phyloP scores from a whole-genome alignment of 768 basidiomycete genomes.

The Kwoniella europaea region DNA sequence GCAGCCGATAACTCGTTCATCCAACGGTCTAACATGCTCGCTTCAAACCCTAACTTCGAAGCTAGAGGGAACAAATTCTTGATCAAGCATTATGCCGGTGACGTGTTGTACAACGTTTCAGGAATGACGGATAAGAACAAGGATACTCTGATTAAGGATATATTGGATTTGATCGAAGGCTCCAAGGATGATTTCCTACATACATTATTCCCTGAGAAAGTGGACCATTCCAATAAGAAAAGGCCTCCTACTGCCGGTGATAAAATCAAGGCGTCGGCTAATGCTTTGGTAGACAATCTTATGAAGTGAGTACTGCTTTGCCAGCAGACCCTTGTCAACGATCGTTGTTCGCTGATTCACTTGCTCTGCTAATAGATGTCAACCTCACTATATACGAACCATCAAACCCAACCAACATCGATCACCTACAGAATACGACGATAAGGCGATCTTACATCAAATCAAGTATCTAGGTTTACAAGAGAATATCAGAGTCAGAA shows the following conservation, averaged over 20 bases:
- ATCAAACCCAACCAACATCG: conserved; percentile 99
- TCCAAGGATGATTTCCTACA: conserved; percentile 87
- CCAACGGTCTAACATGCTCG: conserved; percentile 80
- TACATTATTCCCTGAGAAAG: conserved; percentile 85
- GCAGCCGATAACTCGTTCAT: conserved; percentile 97
- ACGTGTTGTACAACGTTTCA: conserved; percentile 94
- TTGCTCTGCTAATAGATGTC: conserved; percentile 61
- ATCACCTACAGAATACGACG: conserved; percentile 86
- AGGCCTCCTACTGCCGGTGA: conserved; percentile 96
- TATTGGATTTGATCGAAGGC: conserved; percentile 81
- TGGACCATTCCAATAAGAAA: conserved; percentile 96
- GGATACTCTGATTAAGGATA: conserved; percentile 91
- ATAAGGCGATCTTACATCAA: conserved; percentile 94
- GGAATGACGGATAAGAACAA: conserved; percentile 99
- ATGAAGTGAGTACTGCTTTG: conserved; percentile 67
- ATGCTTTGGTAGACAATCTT: conserved; percentile 92
- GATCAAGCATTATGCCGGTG: conserved; percentile 95
- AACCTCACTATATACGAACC: conserved; percentile 96
- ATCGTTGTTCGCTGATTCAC: neutral
- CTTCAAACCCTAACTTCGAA: conserved; percentile 92
- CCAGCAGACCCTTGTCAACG: neutral
- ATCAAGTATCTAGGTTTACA: conserved; percentile 98
- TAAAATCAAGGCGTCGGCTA: conserved; percentile 97
- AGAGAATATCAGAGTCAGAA: conserved; percentile 95
- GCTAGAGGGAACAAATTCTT: conserved; percentile 91